Percentiles rank a stretch among this genome's conserved stretches.
Conservation (phyloP, 2,329 filamentous ascomycete genomes). For the Scytalidium sp. region DNA sequence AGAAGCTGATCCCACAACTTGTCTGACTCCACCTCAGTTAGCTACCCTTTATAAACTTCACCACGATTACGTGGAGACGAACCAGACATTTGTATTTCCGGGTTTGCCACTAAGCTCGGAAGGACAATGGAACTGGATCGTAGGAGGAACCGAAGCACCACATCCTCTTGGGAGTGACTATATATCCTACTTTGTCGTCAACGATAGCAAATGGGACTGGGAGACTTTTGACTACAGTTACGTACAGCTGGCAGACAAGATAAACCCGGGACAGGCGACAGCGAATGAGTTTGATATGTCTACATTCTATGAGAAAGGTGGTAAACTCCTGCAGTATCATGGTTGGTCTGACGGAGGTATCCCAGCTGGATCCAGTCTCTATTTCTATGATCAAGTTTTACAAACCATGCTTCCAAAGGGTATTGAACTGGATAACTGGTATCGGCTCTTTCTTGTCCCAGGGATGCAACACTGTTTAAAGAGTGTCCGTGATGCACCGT, state of each 20-base stretch:
- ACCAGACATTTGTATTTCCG: slow-evolving; percentile 43
- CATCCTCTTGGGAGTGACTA: slow-evolving; percentile 42
- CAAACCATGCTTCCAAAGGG: neutral
- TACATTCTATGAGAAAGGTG: slow-evolving; percentile 9
- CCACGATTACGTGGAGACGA: slow-evolving; percentile 33
- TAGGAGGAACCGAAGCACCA: slow-evolving; percentile 13
- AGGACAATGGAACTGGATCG: slow-evolving; percentile 9
- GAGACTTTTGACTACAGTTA: slow-evolving; percentile 34
- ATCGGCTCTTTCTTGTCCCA: slow-evolving; percentile 1
- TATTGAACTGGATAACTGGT: slow-evolving; percentile 1
- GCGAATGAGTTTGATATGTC: slow-evolving; percentile 12
- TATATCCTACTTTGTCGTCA: slow-evolving; percentile 43
- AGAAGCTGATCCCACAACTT: slow-evolving; percentile 37
- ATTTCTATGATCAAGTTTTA: slow-evolving; percentile 1
- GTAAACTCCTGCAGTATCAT: slow-evolving; percentile 15
- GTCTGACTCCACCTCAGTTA: slow-evolving; percentile 40
- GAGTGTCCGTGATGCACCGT: neutral
- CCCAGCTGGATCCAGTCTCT: slow-evolving; percentile 1
- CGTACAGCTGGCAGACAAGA: slow-evolving; percentile 22
- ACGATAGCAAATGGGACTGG: slow-evolving; percentile 34
- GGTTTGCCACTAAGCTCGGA: slow-evolving; percentile 42
- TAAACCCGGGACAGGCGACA: slow-evolving; percentile 11
- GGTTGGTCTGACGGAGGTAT: slow-evolving; percentile 10
- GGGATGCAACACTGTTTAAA: slow-evolving; percentile 1
- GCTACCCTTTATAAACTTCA: slow-evolving; percentile 38